phyloP scores from a whole-genome alignment of 192 early-diverging fungal species.

The Backusella circina region DNA sequence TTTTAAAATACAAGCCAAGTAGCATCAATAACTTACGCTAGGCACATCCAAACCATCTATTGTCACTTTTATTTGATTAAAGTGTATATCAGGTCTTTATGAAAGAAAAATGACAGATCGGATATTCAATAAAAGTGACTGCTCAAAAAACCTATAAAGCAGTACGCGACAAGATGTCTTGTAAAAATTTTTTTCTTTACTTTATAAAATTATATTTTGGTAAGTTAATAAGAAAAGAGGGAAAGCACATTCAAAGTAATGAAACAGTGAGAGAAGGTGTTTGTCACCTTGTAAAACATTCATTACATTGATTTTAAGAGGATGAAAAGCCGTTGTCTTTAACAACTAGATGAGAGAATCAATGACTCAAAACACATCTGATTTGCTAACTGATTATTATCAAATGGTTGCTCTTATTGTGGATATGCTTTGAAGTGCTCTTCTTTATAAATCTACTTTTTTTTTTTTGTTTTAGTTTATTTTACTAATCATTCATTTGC shows the following conservation, averaged over 20 bases:
- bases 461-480: too few species aligned
- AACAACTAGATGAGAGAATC: not conserved
- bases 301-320: not conserved
- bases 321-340: conserved; percentile 4
- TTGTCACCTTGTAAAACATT: not conserved
- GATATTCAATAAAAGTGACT: not conserved
- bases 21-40: not conserved
- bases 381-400: conserved; percentile 5
- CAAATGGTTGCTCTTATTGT: not conserved
- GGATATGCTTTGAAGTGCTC: not conserved
- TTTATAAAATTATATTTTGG: not conserved
- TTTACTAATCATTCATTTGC: not conserved
- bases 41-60: not conserved
- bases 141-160: not conserved
- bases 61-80: not conserved
- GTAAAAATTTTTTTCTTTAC: not conserved
- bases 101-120: not conserved
- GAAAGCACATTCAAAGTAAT: not conserved
- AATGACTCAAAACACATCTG: conserved; percentile 4
- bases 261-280: not conserved
- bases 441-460: not conserved
- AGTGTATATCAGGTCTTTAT: not conserved
- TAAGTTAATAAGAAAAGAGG: not conserved
- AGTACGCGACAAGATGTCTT: not conserved
- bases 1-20: not conserved